These are phyloP conservation scores for Solanum bukasovii DNA, from an alignment of 257 asterid genomes.

Conservation along the genomic window DNA sequence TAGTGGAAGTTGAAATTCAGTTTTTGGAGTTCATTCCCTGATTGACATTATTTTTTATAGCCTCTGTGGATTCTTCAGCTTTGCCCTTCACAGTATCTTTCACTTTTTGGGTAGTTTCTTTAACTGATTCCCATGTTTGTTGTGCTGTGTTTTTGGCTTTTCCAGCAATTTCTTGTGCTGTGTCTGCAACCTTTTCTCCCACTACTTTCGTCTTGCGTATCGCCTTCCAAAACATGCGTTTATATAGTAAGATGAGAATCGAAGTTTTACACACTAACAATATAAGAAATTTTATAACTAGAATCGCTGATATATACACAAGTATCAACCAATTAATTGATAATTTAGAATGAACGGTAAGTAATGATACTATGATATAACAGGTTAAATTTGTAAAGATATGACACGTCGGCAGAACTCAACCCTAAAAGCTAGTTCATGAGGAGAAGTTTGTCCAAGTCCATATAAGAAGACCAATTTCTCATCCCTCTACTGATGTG, in stretches of 20 bases:
- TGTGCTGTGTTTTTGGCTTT: slow-evolving; percentile 8
- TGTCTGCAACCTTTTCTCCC: slow-evolving; percentile 1
- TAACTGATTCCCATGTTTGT: slow-evolving; percentile 5
- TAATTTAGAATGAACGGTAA: too few relatives aligned
- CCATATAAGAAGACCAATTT: too few relatives aligned
- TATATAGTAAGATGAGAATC: not conserved
- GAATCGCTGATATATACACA: too few relatives aligned
- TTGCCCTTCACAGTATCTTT: slow-evolving; percentile 2
- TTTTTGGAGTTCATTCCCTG: not conserved
- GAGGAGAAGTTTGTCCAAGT: too few relatives aligned
- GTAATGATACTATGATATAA: too few relatives aligned
- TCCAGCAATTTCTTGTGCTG: slow-evolving; percentile 7
- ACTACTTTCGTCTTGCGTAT: not conserved
- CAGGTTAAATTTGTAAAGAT: too few relatives aligned
- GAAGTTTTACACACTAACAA: not conserved
- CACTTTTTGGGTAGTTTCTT: not conserved
- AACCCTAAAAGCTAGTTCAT: too few relatives aligned
- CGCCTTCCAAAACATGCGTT: not conserved
- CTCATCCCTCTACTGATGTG: rapidly evolving
- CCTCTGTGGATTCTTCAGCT: slow-evolving; percentile 5
- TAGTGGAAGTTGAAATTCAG: not conserved
- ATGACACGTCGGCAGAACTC: too few relatives aligned
- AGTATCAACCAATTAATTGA: too few relatives aligned
- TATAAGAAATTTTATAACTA: too few relatives aligned
- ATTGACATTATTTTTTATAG: not conserved